Base-by-base conservation (phyloP, 768 basidiomycete genomes). In the Kondoa malvinella region DNA sequence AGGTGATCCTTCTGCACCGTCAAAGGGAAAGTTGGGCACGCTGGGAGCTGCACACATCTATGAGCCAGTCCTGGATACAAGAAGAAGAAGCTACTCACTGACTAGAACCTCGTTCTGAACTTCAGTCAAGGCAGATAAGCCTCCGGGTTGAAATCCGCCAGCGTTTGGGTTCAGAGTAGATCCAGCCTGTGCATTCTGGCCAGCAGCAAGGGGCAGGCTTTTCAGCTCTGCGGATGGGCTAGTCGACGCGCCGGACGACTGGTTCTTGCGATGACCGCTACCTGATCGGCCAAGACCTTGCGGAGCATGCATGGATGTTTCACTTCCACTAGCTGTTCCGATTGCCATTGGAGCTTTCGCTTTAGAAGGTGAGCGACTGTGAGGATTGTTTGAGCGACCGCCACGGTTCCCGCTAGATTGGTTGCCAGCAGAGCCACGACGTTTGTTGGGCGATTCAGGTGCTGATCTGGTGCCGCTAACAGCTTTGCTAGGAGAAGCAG, bases 171-270 rank as follows among this genome's bases (percentile, higher is more conserved):
- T 76, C 67, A 71, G 72, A 15, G 34, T 60, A 31, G 66, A 68
- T 34, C 56, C 32, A 72, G 74, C 61, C 71, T 71, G 78, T 88
- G 89, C 27, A 84, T 87, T 74, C 86, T 87, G 66, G 12, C 14
- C 12, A 31, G 58, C 4, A 60, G 58, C 4, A 31, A 25, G 58
- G 8, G 58, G 58, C 27, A 31, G 25, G 27, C 58, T 60, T 21
- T 50, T 50, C 40, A 50, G 40, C 8, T 50, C 40, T 8, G 8
- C 21, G 12, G 8, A 8, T 8, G 40, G 40, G 21, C 40, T 50
- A 50, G 40, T 50, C 8, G 40, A 50, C 4, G 30, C 14, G 27
- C 8, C 12, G 58, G 8, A 4, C 12, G 58, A 60, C 25, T 31
- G n/a, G 15, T 25, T 26, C 58, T 60, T 60, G 12, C 58, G 58